Percentiles rank a stretch among this genome's conserved stretches.
Evolutionary conservation across 179 eudicot species (phyloP).

Genomic region (Silene coronaria): DNA sequence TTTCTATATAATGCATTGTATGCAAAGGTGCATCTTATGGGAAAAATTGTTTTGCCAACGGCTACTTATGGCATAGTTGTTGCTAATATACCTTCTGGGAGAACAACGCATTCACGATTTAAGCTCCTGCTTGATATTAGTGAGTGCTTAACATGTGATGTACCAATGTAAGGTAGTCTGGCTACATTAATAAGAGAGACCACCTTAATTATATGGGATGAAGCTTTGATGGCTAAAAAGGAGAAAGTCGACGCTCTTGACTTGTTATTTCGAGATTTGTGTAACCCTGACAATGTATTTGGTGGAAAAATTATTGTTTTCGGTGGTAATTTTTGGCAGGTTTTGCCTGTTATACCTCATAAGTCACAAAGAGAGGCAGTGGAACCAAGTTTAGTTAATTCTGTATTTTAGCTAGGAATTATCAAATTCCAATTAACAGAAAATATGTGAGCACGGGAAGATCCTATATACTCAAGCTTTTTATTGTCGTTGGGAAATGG

Average conservation of each 20-base stretch:
- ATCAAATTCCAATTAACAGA: not conserved
- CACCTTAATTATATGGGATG: no score
- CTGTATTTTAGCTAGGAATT: not conserved
- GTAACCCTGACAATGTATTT: not conserved
- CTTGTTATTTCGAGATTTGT: not conserved
- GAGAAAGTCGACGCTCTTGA: not conserved
- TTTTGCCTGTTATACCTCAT: not conserved
- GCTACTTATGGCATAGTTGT: no score
- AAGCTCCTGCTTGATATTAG: no score
- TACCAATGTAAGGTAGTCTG: no score
- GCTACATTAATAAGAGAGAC: no score
- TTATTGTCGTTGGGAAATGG: not conserved
- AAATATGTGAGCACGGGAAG: not conserved
- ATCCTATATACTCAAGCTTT: not conserved
- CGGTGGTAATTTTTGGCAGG: not conserved
- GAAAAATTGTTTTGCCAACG: no score
- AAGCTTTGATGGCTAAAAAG: not conserved
- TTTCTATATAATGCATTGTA: no score
- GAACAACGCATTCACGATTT: no score
- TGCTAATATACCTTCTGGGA: no score
- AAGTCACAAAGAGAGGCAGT: slow-evolving; percentile 2
- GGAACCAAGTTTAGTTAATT: not conserved
- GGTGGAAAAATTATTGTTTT: not conserved
- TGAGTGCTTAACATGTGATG: no score
- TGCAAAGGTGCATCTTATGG: no score